phyloP scores from a whole-genome alignment of 306 rosid species.

The Mucuna pruriens region DNA sequence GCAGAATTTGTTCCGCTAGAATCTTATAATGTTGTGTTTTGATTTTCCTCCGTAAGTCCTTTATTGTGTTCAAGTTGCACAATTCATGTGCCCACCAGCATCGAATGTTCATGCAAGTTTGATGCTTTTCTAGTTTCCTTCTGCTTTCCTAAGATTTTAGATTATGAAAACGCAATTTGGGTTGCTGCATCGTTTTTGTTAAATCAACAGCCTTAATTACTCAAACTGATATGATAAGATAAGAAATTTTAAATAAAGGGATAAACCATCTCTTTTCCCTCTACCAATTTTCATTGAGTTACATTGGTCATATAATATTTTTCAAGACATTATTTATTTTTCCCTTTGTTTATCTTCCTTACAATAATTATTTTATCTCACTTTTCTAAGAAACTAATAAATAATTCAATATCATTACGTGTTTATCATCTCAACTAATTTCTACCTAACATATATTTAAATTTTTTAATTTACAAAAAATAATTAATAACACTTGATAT shows the following conservation, averaged over 20 bases:
- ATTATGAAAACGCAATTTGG: not conserved
- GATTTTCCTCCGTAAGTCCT: conserved; percentile 40
- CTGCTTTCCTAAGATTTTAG: conserved; percentile 12
- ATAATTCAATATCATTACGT: too few species aligned
- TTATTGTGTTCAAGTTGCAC: conserved; percentile 35
- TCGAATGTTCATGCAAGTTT: not conserved
- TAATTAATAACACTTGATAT: too few species aligned
- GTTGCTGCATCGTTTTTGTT: not conserved
- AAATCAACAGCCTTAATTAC: not conserved
- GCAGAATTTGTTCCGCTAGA: conserved; percentile 63
- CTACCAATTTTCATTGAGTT: not conserved
- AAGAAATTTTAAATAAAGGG: not conserved
- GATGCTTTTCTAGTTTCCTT: conserved; percentile 20
- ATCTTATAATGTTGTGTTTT: conserved; percentile 48
- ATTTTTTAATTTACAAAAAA: too few species aligned
- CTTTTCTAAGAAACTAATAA: too few species aligned
- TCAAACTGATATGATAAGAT: not conserved
- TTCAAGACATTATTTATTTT: too few species aligned
- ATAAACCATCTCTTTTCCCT: not conserved
- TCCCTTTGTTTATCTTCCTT: not conserved
- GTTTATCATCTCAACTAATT: too few species aligned
- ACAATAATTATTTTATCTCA: too few species aligned
- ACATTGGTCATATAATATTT: not conserved
- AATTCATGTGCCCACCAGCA: conserved; percentile 30
- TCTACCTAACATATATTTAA: too few species aligned